phyloP scores from a whole-genome alignment of 495 filamentous ascomycete species.

The Podospora comata region DNA sequence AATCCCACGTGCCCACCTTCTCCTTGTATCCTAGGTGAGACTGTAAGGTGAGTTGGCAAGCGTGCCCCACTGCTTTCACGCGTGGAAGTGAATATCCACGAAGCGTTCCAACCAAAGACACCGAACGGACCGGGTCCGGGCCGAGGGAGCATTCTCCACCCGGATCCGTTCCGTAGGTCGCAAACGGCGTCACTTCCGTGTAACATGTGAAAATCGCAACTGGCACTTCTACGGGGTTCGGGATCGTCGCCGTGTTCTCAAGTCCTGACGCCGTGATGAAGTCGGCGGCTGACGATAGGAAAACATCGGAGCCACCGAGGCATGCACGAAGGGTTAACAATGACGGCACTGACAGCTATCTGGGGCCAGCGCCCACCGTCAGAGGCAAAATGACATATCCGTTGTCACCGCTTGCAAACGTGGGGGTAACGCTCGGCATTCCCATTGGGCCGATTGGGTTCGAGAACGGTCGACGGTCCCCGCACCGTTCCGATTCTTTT shows the following conservation, averaged over 20 bases:
- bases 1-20: neutral
- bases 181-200: neutral
- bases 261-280: conserved; percentile 1
- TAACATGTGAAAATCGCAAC: neutral
- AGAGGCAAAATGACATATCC: neutral
- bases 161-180: conserved; percentile 2
- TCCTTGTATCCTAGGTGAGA: neutral
- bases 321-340: conserved; percentile 4
- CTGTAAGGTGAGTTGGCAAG: neutral
- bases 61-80: neutral
- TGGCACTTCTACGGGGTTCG: conserved; percentile 3
- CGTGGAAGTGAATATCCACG: too few relatives aligned
- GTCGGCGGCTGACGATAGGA: neutral
- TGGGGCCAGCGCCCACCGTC: neutral
- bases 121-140: conserved; percentile 1
- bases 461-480: conserved; percentile 4
- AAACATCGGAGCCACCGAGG: conserved; percentile 2
- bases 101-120: neutral
- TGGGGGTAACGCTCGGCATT: neutral
- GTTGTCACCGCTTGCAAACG: neutral
- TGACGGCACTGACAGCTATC: conserved; percentile 10
- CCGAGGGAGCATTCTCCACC: conserved; percentile 6
- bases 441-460: conserved; percentile 16
- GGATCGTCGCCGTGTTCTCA: conserved; percentile 1
- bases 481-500: conserved; percentile 19